phyloP scores from a whole-genome alignment of 2,329 filamentous ascomycete genomes.

The Colletotrichum sp. region DNA sequence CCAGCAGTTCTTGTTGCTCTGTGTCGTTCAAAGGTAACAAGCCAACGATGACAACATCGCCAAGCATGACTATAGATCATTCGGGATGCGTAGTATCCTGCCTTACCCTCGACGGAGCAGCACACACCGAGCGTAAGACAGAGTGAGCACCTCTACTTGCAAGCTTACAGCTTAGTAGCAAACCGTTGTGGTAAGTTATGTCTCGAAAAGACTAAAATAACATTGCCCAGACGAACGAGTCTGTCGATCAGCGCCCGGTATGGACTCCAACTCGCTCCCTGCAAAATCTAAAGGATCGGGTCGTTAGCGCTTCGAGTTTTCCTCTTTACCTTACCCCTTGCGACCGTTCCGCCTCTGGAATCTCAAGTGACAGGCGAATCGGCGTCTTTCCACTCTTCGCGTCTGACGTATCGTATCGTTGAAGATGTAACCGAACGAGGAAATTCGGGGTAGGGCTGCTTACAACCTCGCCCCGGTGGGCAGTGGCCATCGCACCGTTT shows the following conservation, averaged over 20 bases:
- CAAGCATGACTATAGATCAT: not conserved
- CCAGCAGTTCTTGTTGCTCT: not conserved
- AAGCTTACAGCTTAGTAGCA: not conserved
- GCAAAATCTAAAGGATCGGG: not conserved
- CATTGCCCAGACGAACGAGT: not conserved
- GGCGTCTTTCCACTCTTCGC: not conserved
- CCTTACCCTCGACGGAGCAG: not conserved
- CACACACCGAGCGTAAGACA: not conserved
- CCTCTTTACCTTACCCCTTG: not conserved
- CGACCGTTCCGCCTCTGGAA: not conserved
- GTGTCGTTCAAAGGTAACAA: not conserved
- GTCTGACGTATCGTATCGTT: not conserved
- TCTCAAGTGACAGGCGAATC: not conserved
- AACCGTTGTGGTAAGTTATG: not conserved
- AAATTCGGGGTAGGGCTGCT: not conserved
- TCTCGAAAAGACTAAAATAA: not conserved
- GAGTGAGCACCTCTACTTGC: not conserved
- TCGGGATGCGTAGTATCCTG: not conserved
- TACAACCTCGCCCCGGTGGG: not conserved
- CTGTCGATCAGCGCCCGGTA: not conserved
- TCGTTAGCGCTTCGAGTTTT: not conserved
- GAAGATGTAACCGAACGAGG: not conserved
- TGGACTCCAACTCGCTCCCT: not conserved
- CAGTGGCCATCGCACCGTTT: not conserved
- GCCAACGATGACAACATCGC: constrained; percentile 3